Evolutionary conservation across 495 filamentous ascomycete species (phyloP).

Genomic region (Diplogelasinospora grovesii): DNA sequence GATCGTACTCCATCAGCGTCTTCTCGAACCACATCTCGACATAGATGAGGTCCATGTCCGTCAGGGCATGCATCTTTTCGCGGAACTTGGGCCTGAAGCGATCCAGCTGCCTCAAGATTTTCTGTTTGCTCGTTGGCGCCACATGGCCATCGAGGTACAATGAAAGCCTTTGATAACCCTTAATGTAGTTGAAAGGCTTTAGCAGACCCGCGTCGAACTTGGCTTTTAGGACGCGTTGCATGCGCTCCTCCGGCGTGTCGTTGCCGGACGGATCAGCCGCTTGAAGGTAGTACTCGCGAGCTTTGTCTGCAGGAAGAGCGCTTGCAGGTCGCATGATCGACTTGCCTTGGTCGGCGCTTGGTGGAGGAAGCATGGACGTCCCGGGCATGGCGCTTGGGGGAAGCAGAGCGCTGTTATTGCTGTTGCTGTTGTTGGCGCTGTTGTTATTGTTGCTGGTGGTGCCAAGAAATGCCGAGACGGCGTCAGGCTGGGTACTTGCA

Average conservation of each 20-base stretch:
- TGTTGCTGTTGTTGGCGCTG: slow-evolving; percentile 27
- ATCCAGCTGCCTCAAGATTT: slow-evolving; percentile 84
- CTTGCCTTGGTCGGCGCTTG: slow-evolving; percentile 47
- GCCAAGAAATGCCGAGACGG: slow-evolving; percentile 24
- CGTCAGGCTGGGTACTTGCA: slow-evolving; percentile 26
- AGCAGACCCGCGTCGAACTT: slow-evolving; percentile 93
- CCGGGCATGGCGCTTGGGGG: slow-evolving; percentile 34
- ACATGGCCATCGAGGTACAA: slow-evolving; percentile 88
- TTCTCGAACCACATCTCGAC: slow-evolving; percentile 99
- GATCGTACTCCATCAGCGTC: slow-evolving; percentile 92
- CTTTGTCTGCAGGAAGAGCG: slow-evolving; percentile 65
- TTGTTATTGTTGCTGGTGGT: slow-evolving; percentile 29
- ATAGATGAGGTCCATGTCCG: slow-evolving; percentile 83
- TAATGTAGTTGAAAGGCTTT: slow-evolving; percentile 96
- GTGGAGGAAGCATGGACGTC: slow-evolving; percentile 35
- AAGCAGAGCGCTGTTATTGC: slow-evolving; percentile 32
- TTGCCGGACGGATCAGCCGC: slow-evolving; percentile 91
- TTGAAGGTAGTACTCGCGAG: slow-evolving; percentile 92
- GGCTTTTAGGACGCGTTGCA: slow-evolving; percentile 89
- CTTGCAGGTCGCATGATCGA: slow-evolving; percentile 54
- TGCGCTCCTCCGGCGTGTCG: slow-evolving; percentile 85
- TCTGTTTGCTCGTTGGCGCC: slow-evolving; percentile 67
- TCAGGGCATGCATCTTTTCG: slow-evolving; percentile 85
- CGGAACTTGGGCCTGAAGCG: slow-evolving; percentile 92
- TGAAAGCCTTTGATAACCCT: slow-evolving; percentile 83